Conservation (phyloP, 2,329 filamentous ascomycete genomes). For the Penicillium sp. region DNA sequence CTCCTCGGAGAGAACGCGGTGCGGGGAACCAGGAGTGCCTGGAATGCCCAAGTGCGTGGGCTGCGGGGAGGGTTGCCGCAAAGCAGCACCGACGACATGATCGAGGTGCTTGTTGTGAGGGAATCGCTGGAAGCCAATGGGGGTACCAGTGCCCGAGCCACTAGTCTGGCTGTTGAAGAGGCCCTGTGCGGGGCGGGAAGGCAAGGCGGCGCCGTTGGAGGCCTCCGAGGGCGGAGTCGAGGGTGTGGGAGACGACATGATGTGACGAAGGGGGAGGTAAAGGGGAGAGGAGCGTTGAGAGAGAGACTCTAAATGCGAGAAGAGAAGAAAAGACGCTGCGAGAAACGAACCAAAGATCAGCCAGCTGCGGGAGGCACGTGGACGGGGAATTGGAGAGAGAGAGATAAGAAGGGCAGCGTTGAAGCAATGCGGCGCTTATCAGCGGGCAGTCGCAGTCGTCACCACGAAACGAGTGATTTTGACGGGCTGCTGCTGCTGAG, state of each 20-base stretch:
- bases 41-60: slow-evolving; percentile 81
- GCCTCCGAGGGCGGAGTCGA: slow-evolving; percentile 31
- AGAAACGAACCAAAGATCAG: slow-evolving; percentile 8
- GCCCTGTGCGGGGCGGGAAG: slow-evolving; percentile 35
- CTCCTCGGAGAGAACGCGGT: slow-evolving; percentile 79
- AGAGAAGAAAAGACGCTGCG: slow-evolving; percentile 20
- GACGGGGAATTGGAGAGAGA: slow-evolving; percentile 7
- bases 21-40: slow-evolving; percentile 64
- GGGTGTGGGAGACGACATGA: slow-evolving; percentile 36
- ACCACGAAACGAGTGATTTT: neutral
- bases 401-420: neutral
- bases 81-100: slow-evolving; percentile 53
- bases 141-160: slow-evolving; percentile 42
- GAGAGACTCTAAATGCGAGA: slow-evolving; percentile 16
- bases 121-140: slow-evolving; percentile 46
- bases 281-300: slow-evolving; percentile 6
- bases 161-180: slow-evolving; percentile 37
- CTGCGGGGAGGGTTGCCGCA: slow-evolving; percentile 78
- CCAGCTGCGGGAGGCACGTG: slow-evolving; percentile 14
- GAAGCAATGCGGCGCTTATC: slow-evolving; percentile 18
- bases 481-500: neutral
- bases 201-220: slow-evolving; percentile 32
- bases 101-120: slow-evolving; percentile 61
- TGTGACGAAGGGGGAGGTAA: neutral
- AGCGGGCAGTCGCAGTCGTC: slow-evolving; percentile 2